Conservation (phyloP, 2,329 filamentous ascomycete species). For the Calcarisporium arbuscula region DNA sequence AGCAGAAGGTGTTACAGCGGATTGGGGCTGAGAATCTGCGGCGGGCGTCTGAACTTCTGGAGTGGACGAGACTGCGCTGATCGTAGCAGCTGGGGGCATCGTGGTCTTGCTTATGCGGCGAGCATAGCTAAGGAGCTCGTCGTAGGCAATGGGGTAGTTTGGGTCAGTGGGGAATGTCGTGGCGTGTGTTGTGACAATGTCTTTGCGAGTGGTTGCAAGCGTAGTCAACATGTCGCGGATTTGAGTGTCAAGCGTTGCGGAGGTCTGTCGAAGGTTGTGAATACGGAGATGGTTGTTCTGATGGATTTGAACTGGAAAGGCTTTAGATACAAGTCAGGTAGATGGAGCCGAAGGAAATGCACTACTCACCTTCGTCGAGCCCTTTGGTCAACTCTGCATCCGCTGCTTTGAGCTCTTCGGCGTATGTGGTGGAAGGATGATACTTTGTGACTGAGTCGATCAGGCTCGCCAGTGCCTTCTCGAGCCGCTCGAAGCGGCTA, state of each 20-base stretch:
- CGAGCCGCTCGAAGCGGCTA: conserved; percentile 57
- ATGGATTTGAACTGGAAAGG: conserved; percentile 59
- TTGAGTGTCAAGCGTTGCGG: conserved; percentile 60
- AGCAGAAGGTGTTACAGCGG: conserved; percentile 24
- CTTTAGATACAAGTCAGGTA: background rate
- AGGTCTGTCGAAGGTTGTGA: conserved; percentile 59
- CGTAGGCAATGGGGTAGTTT: conserved; percentile 56
- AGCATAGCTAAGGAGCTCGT: conserved; percentile 70
- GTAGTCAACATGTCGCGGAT: conserved; percentile 64
- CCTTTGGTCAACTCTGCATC: conserved; percentile 62
- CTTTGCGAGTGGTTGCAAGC: conserved; percentile 67
- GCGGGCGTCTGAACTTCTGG: conserved; percentile 24
- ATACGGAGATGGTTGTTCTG: conserved; percentile 69
- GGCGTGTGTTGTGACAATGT: conserved; percentile 58
- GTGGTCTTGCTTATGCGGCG: conserved; percentile 76
- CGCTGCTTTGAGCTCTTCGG: conserved; percentile 62
- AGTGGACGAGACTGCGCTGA: conserved; percentile 29
- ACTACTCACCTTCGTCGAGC: conserved; percentile 60
- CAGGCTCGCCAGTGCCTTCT: conserved; percentile 59
- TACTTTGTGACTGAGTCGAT: conserved; percentile 79
- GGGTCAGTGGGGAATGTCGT: conserved; percentile 47
- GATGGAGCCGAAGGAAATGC: background rate
- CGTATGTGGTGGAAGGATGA: conserved; percentile 64
- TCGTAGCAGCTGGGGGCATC: conserved; percentile 55
- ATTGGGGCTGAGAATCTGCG: conserved; percentile 22